Evolutionary conservation across 768 basidiomycete genomes (phyloP), one percentile per base, ranked within the genome.

Genomic region (Tulasnella sp.): DNA sequence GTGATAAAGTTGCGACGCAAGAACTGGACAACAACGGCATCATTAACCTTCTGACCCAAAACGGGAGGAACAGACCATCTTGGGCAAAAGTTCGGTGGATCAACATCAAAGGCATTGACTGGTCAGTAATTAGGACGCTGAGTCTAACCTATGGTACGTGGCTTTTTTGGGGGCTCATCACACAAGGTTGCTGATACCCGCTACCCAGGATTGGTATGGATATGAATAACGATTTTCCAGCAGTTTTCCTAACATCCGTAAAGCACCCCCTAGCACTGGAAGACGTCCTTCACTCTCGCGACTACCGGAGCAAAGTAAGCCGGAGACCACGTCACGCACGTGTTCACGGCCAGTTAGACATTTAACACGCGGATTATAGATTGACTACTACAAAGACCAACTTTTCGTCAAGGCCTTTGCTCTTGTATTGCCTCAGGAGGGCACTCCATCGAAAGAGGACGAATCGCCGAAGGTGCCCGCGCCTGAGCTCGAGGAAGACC

Each of bases 401-500:
- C 86, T 93, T 25, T 93, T 93, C 83, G 83, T 92, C 58, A 88
- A 89, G 25, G 83, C 91, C 45, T 85, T 93, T 29, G 87, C 88
- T 77, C 92, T 76, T 22, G 34, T 76, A 34, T 64, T 58, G n/a
- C 54, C 54, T 58, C 54, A 58, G 22, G 54, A 58, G 25, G 54
- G 54, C 29, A n/a, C 22, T 12, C 22, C 52, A n/a, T 54, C 52
- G 3, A 14, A 12, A 54, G 52, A 54, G 4, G 52, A 54, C n/a
- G 52, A 54, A 22, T 54, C 19, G 52, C 52, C 19, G 52, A 54
- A 25, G 3, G 52, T 54, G 2, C n/a, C 52, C 1, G 25, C 52
- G 52, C 25, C 52, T 11, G 52, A 25, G 52, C 52, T 54, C n/a
- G 52, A 29, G 8, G 52, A 19, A 54, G 52, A 29, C 25, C 52